These are phyloP conservation scores for Amaranthus palmeri DNA, from an alignment of 148 eudicot genomes.

Conservation along the genomic window DNA sequence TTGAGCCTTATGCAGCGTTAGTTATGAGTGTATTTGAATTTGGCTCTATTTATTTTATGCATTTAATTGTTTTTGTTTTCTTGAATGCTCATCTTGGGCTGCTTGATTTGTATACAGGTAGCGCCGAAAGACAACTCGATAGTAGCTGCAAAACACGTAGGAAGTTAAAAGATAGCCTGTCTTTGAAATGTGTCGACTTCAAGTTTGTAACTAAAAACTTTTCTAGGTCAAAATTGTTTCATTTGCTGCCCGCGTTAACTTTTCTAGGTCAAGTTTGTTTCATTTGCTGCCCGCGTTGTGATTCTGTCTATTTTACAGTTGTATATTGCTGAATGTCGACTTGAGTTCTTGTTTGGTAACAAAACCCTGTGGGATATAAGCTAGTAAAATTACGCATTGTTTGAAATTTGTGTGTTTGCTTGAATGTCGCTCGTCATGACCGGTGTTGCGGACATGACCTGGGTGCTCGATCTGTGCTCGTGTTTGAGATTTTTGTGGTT, in stretches of 20 bases:
- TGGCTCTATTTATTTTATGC: no score
- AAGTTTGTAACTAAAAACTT: conserved; percentile 28
- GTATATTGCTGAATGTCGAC: neutral
- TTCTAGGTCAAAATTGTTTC: conserved; percentile 1
- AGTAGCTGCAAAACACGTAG: conserved; percentile 18
- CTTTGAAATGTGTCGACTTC: conserved; percentile 39
- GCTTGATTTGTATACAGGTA: conserved; percentile 9
- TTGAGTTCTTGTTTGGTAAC: neutral
- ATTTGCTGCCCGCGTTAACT: conserved; percentile 4
- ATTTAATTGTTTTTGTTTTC: neutral
- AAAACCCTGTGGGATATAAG: conserved; percentile 2
- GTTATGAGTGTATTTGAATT: no score
- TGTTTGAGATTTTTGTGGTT: no score
- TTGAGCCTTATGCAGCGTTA: neutral
- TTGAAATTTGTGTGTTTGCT: no score
- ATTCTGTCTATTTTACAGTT: neutral
- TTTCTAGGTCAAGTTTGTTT: conserved; percentile 6
- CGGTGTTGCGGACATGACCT: no score
- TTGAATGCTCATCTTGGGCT: neutral
- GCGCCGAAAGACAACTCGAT: neutral
- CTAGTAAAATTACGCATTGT: no score
- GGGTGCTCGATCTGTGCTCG: no score
- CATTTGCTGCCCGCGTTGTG: conserved; percentile 6
- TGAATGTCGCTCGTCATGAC: no score
- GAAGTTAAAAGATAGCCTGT: conserved; percentile 10